Evolutionary conservation across 371 early-diverging fungal species (phyloP).

Genomic region (Rhizopus microsporus): DNA sequence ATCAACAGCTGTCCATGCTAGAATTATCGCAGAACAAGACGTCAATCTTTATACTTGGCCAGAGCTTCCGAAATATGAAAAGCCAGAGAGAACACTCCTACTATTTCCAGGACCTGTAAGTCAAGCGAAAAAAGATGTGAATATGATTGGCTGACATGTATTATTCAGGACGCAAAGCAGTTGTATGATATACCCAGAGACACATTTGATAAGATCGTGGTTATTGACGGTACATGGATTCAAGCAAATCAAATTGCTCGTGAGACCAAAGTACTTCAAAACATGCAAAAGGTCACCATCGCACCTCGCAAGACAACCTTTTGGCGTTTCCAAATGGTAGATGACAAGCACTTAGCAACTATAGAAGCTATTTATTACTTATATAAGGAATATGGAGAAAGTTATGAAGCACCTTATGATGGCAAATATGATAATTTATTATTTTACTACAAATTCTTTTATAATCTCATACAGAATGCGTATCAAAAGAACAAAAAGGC

Average conservation of each 20-base stretch:
- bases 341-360: conserved; percentile 79
- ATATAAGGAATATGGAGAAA: conserved; percentile 70
- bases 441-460: conserved; percentile 89
- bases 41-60: conserved; percentile 63
- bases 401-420: conserved; percentile 49
- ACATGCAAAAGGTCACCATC: conserved; percentile 61
- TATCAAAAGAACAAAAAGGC: conserved; percentile 45
- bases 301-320: conserved; percentile 78
- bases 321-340: conserved; percentile 87
- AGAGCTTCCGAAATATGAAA: conserved; percentile 47
- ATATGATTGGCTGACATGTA: background rate
- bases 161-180: conserved; percentile 63
- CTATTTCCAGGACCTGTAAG: conserved; percentile 84
- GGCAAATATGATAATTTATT: conserved; percentile 85
- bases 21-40: conserved; percentile 70
- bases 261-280: conserved; percentile 44
- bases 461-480: conserved; percentile 75
- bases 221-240: conserved; percentile 93
- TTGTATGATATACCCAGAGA: conserved; percentile 59
- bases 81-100: conserved; percentile 70
- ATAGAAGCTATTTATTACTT: conserved; percentile 95
- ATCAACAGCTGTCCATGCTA: conserved; percentile 87
- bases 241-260: conserved; percentile 82
- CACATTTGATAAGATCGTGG: conserved; percentile 76
- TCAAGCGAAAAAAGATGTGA: background rate